Percentiles rank a stretch among this genome's conserved stretches.
phyloP scores from a whole-genome alignment of 225 moss, liverwort and hornwort genomes.

The Climacium dendroides region DNA sequence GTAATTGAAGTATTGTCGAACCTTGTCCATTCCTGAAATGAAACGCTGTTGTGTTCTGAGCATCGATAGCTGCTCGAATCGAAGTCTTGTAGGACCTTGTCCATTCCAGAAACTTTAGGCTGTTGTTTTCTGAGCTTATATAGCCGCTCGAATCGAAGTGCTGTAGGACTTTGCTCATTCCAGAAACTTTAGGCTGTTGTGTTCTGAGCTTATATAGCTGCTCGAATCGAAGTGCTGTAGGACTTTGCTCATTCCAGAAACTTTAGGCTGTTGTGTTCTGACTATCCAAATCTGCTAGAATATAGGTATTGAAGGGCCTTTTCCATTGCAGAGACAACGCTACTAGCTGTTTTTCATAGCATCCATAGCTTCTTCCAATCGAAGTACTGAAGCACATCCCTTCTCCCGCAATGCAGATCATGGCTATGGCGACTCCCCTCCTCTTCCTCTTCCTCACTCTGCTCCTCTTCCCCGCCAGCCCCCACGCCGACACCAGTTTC shows the following conservation, averaged over 20 bases:
- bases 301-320: neutral
- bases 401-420: neutral
- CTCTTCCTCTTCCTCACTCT: neutral
- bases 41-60: neutral
- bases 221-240: neutral
- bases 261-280: neutral
- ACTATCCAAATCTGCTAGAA: neutral
- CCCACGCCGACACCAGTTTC: conserved; percentile 1
- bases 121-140: neutral
- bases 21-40: neutral
- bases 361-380: neutral
- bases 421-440: neutral
- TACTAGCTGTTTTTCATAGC: neutral
- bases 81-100: neutral
- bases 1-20: neutral
- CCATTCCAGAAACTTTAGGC: fast-evolving
- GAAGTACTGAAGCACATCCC: neutral
- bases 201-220: neutral
- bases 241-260: neutral
- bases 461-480: neutral
- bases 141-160: neutral
- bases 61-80: neutral
- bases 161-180: neutral
- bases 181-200: neutral
- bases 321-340: neutral